Evolutionary conservation across 352 stramenopile genomes (phyloP).

Genomic region (Hyaloperonospora brassicae): DNA sequence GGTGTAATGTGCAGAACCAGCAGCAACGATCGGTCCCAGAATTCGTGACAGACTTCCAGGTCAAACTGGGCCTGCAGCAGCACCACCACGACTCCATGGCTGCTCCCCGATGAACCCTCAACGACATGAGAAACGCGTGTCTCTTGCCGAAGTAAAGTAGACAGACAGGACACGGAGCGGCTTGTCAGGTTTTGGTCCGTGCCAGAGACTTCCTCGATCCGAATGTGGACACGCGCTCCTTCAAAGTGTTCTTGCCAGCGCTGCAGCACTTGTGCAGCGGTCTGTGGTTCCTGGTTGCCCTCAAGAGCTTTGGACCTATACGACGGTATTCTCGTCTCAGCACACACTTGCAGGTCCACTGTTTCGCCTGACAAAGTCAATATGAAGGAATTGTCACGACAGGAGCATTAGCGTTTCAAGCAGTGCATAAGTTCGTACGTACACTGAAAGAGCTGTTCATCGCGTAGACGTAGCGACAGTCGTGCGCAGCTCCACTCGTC

Average conservation of each 20-base stretch:
- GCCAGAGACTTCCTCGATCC: conserved; percentile 26
- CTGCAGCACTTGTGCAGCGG: conserved; percentile 7
- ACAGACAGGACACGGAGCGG: conserved; percentile 10
- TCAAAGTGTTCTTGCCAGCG: conserved; percentile 43
- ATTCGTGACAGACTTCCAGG: conserved; percentile 52
- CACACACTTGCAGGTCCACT: conserved; percentile 32
- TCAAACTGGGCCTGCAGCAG: conserved; percentile 45
- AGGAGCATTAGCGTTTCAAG: not conserved
- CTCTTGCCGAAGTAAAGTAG: conserved; percentile 56
- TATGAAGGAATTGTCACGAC: not conserved
- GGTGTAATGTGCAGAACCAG: conserved; percentile 49
- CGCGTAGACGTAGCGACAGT: conserved; percentile 44
- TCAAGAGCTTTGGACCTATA: not conserved
- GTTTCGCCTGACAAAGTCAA: conserved; percentile 29
- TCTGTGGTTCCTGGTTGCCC: conserved; percentile 1
- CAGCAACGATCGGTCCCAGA: conserved; percentile 45
- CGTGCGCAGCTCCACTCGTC: conserved; percentile 60
- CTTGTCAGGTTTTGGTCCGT: conserved; percentile 7
- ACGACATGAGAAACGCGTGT: conserved; percentile 35
- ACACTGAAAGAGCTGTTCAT: conserved; percentile 61
- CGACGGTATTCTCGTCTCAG: conserved; percentile 16
- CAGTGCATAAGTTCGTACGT: not conserved
- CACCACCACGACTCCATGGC: conserved; percentile 11
- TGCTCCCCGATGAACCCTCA: conserved; percentile 6
- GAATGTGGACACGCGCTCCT: conserved; percentile 43